Base-by-base conservation (phyloP, 2,329 filamentous ascomycete genomes). In the Harringtonia lauricola region DNA sequence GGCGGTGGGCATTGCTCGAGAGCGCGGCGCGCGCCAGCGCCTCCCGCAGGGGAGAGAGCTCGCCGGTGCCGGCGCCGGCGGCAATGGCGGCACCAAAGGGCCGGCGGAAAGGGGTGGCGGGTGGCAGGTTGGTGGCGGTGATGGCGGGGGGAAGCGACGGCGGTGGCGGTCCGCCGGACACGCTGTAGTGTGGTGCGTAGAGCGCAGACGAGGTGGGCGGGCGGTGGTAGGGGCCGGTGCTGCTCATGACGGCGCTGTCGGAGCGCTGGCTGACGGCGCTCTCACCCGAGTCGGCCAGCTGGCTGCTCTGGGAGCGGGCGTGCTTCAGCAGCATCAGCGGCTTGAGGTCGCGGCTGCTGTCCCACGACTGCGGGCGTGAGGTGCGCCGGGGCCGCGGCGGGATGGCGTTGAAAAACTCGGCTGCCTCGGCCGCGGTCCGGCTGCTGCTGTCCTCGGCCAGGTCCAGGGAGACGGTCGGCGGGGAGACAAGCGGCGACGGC, bases 271-370 rank as follows among this genome's bases (percentile, higher is more conserved):
- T 12, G 29, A 12, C 8, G 36, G 13, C n/a, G 14, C 9, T 28
- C 6, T 36, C 28, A 21, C 37, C 22, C 17, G 17, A 29, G 19
- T 29, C 22, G 33, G 38, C 52, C 7, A 61, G 55, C 36, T 54
- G 49, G 14, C 50, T 49, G 18, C 39, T n/a, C n/a, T n/a, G 47
- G 4, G 55, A 50, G 9, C 68, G 64, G 4, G 65, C 66, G 50
- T 66, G 79, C 59, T 94, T 85, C 8, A 94, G 76, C 19, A 95
- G 78, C 61, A 85, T 90, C 9, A 95, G 65, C 0, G 89, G 89
- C 52, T 84, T 81, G 54, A 89, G 81, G 56, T 92, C 86, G 43
- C 74, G 74, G 17, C 71, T 72, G 50, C 64, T 75, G 36, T 79
- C 76, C 76, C 76, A 81, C 0, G 75, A 80, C 13, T 65, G 76